Evolutionary conservation across 2,329 filamentous ascomycete species (phyloP), one percentile per base, ranked within the genome.

Genomic region (Venturia asperata): DNA sequence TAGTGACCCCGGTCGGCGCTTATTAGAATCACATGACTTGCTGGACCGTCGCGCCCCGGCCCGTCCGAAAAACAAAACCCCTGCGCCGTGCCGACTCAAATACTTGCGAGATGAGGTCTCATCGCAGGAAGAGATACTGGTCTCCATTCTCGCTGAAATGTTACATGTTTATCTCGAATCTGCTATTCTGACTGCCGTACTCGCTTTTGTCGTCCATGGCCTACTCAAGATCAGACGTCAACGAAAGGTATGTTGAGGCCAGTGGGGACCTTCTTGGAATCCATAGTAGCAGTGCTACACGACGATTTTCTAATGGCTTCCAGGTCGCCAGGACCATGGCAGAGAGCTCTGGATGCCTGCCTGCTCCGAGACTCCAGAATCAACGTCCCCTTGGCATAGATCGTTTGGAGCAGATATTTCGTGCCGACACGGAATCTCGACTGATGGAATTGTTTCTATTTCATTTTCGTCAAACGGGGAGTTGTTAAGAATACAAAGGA

Each of bases 371-470:
- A 37, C 66, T 74, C 10, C 64, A 64, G 43, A 73, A 74, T 62
- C 68, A 73, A 64, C 71, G 74, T 69, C 73, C 74, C 17, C 68
- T 73, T 13, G 75, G 74, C 19, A 60, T 76, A 13, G 74, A 74
- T 65, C 69, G 74, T 62, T 68, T 76, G 37, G 69, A 73, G 61
- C 73, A 77, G 66, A 76, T 76, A 4, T 74, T 72, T 62, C 67
- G 68, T 27, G 73, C 72, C 7, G 68, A 75, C 64, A 66, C 66
- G 5, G 71, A 74, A 42, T 71, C 68, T 30, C 66, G 72, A 34
- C 67, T 74, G 37, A 75, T 75, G 72, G 74, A 74, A 55, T 66
- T 74, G n/a, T 74, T 74, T 62, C 67, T 73, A 3, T 72, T 73
- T 42, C 72, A 73, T 65, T 74, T 73, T 60, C 65, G 67, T 42